Base-by-base conservation (phyloP, 106 monocot species). In the Dioscorea alata region DNA sequence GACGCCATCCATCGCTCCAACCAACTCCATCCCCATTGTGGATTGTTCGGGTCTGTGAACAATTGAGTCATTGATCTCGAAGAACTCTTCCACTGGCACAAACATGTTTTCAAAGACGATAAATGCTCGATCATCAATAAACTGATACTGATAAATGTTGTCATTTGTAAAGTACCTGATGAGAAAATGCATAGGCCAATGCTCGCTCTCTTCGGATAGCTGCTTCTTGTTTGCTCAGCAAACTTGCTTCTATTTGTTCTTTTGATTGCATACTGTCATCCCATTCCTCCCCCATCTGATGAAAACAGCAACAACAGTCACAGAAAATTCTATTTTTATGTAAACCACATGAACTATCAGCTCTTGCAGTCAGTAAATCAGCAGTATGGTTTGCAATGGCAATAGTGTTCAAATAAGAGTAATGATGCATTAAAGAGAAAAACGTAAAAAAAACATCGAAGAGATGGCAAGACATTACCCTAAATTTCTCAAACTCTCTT, bases 21-120 rank as follows among this genome's bases (percentile, higher is more conserved):
- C 97, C 97, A 99, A 85, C 97, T 92, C 97, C 97, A 99, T 2
- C 97, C 97, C 97, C 97, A 99, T 9, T 87, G 87, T 1, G 83
- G 87, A 74, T 99, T 99, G 82, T 73, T 85, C 0, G 87, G 83
- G 49, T 99, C 92, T 33, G 88, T 87, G 61, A 99, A 99, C 75
- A 85, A 71, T 10, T 86, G 82, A 34, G 80, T 92, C 32, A 52
- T 79, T 16, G 83, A 81, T 67, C 82, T 93, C n/a, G 92, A 87
- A 59, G 92, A 78, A 72, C 71, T 99, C 79, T 87, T 99, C 82
- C 89, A 92, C 92, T 92, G 74, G n/a, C 13, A 32, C 14, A 51
- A 50, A 67, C 32, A 21, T 25, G 12, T 60, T 63, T 63, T 63
- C 17, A 54, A 12, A 51, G 51, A 51, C 51, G 17, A 51, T 51